These are phyloP conservation scores for Candida peoriensis DNA, from an alignment of 805 yeast genomes.

Conservation along the genomic window DNA sequence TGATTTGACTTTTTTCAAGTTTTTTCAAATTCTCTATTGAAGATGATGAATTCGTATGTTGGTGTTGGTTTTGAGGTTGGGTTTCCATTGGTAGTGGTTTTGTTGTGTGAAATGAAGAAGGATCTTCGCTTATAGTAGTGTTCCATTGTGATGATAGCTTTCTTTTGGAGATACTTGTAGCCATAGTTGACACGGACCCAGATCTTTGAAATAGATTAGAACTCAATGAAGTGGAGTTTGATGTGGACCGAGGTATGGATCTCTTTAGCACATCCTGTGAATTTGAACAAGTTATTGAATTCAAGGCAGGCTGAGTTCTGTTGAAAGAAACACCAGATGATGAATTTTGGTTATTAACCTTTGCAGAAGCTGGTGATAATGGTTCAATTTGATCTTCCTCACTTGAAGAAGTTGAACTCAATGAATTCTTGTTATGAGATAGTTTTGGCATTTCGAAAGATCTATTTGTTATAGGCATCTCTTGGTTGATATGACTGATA, in stretches of 20 bases:
- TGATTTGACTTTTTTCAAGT: conserved; percentile 19
- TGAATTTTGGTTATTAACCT: neutral
- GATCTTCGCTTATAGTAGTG: conserved; percentile 2
- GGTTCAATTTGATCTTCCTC: neutral
- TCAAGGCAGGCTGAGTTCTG: conserved; percentile 14
- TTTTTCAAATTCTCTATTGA: conserved; percentile 19
- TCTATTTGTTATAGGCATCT: conserved; percentile 14
- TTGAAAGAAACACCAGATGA: conserved; percentile 18
- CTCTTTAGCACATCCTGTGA: neutral
- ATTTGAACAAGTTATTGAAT: neutral
- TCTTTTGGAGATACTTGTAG: conserved; percentile 12
- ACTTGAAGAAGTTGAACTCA: neutral
- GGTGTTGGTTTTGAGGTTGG: conserved; percentile 1
- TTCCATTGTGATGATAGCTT: conserved; percentile 10
- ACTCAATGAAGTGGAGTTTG: conserved; percentile 16
- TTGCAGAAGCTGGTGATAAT: conserved; percentile 1
- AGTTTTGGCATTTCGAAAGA: conserved; percentile 11
- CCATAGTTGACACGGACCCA: conserved; percentile 21
- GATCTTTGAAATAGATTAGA: conserved; percentile 15
- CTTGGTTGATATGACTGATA: conserved; percentile 34
- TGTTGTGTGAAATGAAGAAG: no score
- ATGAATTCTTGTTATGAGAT: neutral
- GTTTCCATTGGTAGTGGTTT: no score
- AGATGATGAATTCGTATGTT: conserved; percentile 12
- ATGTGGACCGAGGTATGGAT: conserved; percentile 14